Evolutionary conservation across 257 asterid genomes (phyloP).

Genomic region (Mentha longifolia): DNA sequence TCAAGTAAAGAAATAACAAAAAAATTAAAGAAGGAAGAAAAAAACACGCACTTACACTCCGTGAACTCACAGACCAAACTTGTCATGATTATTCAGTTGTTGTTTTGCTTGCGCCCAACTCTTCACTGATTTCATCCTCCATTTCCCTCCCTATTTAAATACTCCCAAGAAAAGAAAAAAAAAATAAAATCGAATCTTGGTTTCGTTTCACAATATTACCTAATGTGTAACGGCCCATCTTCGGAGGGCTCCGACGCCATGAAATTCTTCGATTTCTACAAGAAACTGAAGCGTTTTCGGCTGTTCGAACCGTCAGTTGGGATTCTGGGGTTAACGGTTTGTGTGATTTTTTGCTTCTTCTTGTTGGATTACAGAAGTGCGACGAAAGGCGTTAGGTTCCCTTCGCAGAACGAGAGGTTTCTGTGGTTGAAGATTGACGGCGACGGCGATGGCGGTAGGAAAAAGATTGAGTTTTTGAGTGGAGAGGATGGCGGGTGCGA

Average conservation of each 20-base stretch:
- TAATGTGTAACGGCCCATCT: conserved; percentile 50
- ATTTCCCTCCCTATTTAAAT: conserved; percentile 12
- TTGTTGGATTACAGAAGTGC: conserved; percentile 65
- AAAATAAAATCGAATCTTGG: conserved; percentile 40
- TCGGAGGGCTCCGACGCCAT: conserved; percentile 38
- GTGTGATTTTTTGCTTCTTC: conserved; percentile 65
- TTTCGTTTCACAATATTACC: neutral
- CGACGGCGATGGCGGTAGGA: conserved; percentile 33
- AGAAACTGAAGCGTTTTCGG: conserved; percentile 74
- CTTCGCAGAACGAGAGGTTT: conserved; percentile 60
- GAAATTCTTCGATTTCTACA: conserved; percentile 50
- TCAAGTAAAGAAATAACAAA: conserved; percentile 59
- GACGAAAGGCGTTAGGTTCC: conserved; percentile 53
- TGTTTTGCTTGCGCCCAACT: conserved; percentile 53
- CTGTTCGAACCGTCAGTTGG: conserved; percentile 80
- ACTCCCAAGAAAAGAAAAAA: neutral
- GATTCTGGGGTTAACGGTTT: conserved; percentile 66
- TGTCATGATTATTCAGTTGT: conserved; percentile 44
- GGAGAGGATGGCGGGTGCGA: conserved; percentile 62
- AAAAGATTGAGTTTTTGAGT: conserved; percentile 65
- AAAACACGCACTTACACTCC: conserved; percentile 7
- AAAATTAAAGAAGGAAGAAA: neutral
- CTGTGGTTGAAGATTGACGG: conserved; percentile 55
- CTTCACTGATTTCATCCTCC: conserved; percentile 19
- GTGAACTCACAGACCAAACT: conserved; percentile 37